Evolutionary conservation across 805 yeast genomes (phyloP).

Genomic region (Nakazawaea molendinolei): DNA sequence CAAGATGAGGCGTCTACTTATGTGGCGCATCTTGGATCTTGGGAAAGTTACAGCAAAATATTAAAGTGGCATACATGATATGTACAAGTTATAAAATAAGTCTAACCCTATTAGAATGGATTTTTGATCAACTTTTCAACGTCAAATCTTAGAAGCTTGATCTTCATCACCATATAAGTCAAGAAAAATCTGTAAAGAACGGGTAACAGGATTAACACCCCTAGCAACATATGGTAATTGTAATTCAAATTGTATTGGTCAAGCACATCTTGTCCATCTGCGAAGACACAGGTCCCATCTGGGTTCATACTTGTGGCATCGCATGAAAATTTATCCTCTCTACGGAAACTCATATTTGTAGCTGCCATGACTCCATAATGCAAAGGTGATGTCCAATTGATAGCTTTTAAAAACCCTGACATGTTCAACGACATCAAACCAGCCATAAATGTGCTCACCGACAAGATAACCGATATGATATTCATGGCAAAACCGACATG

Average conservation of each 20-base stretch:
- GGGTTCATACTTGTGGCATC: constrained; percentile 15
- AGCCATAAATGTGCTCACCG: constrained; percentile 76
- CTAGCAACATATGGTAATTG: constrained; percentile 30
- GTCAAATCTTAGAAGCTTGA: constrained; percentile 19
- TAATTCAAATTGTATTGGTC: constrained; percentile 39
- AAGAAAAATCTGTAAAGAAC: constrained; percentile 33
- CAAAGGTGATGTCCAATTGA: constrained; percentile 74
- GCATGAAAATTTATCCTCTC: constrained; percentile 46
- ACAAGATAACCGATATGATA: constrained; percentile 55
- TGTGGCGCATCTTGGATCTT: no score
- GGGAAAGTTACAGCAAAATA: no score
- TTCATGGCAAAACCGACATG: constrained; percentile 81
- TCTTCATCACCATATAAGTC: constrained; percentile 25
- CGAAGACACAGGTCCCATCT: constrained; percentile 38
- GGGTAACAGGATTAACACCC: constrained; percentile 31
- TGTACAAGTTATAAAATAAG: no score
- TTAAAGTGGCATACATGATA: no score
- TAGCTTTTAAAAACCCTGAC: constrained; percentile 59
- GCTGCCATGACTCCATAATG: constrained; percentile 61
- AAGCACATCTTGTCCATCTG: constrained; percentile 50
- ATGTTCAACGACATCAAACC: constrained; percentile 78
- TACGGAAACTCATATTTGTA: constrained; percentile 52
- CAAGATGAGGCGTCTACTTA: no score
- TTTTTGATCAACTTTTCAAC: constrained; percentile 9
- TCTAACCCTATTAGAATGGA: no score